These are phyloP conservation scores for Caryopteris hybrid DNA, from an alignment of 305 asterid genomes.

Conservation along the genomic window DNA sequence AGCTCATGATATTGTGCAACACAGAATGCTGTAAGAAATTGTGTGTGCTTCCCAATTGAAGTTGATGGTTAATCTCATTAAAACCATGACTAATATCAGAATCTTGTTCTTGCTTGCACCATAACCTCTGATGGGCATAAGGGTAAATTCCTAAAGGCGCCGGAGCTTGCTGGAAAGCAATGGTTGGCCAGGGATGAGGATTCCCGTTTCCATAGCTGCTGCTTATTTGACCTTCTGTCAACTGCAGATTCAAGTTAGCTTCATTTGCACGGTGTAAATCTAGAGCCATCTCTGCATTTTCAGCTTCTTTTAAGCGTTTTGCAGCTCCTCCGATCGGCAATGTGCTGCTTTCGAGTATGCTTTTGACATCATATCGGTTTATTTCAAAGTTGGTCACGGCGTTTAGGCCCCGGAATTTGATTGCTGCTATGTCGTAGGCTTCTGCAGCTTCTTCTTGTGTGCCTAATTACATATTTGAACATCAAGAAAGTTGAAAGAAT, in stretches of 20 bases:
- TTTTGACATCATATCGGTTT: constrained; percentile 73
- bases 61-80: constrained; percentile 40
- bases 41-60: constrained; percentile 46
- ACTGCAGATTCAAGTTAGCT: constrained; percentile 32
- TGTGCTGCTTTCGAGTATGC: constrained; percentile 69
- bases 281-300: constrained; percentile 51
- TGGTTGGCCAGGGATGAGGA: constrained; percentile 39
- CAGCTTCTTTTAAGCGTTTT: constrained; percentile 72
- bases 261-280: constrained; percentile 37
- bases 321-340: constrained; percentile 71
- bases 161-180: constrained; percentile 55
- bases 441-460: constrained; percentile 95
- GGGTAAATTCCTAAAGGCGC: constrained; percentile 39
- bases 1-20: constrained; percentile 57
- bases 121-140: constrained; percentile 34
- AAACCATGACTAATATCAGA: constrained; percentile 23
- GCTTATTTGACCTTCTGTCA: constrained; percentile 21
- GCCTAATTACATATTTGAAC: constrained; percentile 24
- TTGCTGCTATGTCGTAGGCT: constrained; percentile 90
- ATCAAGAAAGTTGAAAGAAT: background rate
- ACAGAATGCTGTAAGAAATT: constrained; percentile 43
- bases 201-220: constrained; percentile 20
- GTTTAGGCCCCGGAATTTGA: constrained; percentile 70
- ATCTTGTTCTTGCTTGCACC: constrained; percentile 70
- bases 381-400: constrained; percentile 83